Base-by-base conservation (phyloP, 805 yeast species). In the Candida dajiaensis region DNA sequence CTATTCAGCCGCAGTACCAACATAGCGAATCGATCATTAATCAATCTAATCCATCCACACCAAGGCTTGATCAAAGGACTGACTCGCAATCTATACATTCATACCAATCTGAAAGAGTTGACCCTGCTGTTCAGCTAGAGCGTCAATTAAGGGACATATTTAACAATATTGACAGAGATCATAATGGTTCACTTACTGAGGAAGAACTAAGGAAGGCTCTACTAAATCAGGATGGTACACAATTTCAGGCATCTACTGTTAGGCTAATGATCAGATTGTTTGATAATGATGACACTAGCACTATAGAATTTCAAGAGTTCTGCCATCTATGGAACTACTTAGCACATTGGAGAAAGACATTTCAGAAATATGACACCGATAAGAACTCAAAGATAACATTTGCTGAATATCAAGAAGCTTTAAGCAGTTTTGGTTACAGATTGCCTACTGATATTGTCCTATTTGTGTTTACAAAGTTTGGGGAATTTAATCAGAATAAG, bases 291-390 rank as follows among this genome's bases (percentile, higher is more conserved):
- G 64, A 67, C 16, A 69, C 69, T 22, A 68, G 73, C 9, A 63
- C 72, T 2, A 64, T 76, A 13, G 71, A 73, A 40, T 80, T 78
- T 51, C 78, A 73, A 42, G 89, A 83, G 63, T 83, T 83, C 56
- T 77, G 76, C 44, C 79, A 80, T 49, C 66, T 83, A 46, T 81
- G 88, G 87, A 79, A 81, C 56, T 81, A 83, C 53, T 66, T 83
- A 39, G 68, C 78, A 19, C 83, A 83, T 41, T 83, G 87, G 78
- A 75, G 81, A 47, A 79, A 75, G 58, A 68, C 80, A 8, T 83
- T 84, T 55, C 72, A 77, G 43, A 74, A 74, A 53, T 83, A 80
- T 42, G 89, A 84, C 54, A 55, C 69, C n/a, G 76, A 80, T 59
- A 68, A 68, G 48, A 75, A 77, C 39, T 81, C 83, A 1, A 76